Base-by-base conservation (phyloP, 768 basidiomycete genomes). In the Sarcodon sp. region DNA sequence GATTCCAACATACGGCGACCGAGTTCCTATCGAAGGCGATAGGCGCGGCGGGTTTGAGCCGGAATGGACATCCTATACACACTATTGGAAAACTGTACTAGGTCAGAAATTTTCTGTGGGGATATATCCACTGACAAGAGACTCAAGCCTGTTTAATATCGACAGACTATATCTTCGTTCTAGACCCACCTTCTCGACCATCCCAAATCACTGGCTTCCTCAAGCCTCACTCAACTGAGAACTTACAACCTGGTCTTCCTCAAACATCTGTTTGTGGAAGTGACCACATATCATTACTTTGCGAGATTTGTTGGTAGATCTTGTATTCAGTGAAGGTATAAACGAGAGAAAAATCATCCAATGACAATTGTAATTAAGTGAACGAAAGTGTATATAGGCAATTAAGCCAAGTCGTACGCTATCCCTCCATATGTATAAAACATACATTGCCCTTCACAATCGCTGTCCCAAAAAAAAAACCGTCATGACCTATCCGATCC, bases 141-240 rank as follows among this genome's bases (percentile, higher is more conserved):
- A 50, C 12, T 47, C 48, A 27, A 44, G 33, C 7, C 33, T 4
- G 2, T 27, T 27, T 4, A 27, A 3, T 27, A 4, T 27, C 21
- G 21, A 27, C 41, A 93, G 93, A 96, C 68, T 98, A 97, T 60
- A 87, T 98, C 46, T 91, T 96, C 60, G 67, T 93, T 45, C 54
- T 82, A 5, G 73, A 80, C 52, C 66, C 75, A 3, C 59, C 62
- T 6, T 47, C 57, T 39, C 41, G 53, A 35, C 55, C 49, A 11
- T 60, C 69, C 35, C 54, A 57, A 21, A 63, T 87, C 35, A 59
- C 64, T 32, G 71, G 77, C 9, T 65, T 93, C 27, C 74, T 89
- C 8, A 61, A 73, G 27, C 80, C 87, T 11, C 83, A 81, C 56
- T 60, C 54, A 21, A 70, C 70, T 32, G 65, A 74, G 45, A 72